Evolutionary conservation across 1,284 basidiomycete species (phyloP).

Genomic region (Inonotus obliquus): DNA sequence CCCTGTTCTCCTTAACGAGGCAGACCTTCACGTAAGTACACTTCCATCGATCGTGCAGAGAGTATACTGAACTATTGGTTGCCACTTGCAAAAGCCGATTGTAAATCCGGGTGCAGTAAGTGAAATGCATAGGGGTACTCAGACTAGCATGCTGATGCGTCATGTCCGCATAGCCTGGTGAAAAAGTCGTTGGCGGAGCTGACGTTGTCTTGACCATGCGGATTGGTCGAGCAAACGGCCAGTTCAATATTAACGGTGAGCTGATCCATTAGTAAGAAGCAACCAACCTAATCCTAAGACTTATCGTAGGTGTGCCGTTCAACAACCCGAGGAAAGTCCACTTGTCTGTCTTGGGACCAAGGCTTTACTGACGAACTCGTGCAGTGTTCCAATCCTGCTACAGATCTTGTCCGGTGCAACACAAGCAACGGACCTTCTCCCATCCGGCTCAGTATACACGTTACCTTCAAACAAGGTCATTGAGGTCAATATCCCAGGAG

Average conservation of each 20-base stretch:
- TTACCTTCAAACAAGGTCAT: constrained; percentile 42
- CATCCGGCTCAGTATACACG: constrained; percentile 39
- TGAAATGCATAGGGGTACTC: background rate
- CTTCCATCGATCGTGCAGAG: background rate
- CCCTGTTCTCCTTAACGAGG: constrained; percentile 32
- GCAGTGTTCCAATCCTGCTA: constrained; percentile 41
- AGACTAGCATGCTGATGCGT: too few species aligned
- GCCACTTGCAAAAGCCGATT: constrained; percentile 21
- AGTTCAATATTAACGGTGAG: constrained; percentile 22
- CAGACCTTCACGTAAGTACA: constrained; percentile 24
- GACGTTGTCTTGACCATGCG: constrained; percentile 26
- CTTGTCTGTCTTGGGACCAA: background rate
- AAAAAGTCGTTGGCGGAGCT: constrained; percentile 28
- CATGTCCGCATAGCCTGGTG: constrained; percentile 23
- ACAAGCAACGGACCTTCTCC: constrained; percentile 40
- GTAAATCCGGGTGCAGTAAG: constrained; percentile 27
- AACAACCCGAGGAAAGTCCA: constrained; percentile 19
- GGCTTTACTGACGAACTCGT: constrained; percentile 18
- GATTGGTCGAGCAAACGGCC: constrained; percentile 22
- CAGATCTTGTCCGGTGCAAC: constrained; percentile 47
- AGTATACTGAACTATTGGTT: background rate
- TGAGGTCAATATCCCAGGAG: constrained; percentile 38
- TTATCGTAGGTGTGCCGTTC: background rate
- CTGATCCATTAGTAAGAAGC: constrained; percentile 1
- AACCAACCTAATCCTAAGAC: constrained; percentile 14